These are phyloP conservation scores for Priceomyces carsonii DNA, from an alignment of 805 yeast genomes.

Conservation along the genomic window DNA sequence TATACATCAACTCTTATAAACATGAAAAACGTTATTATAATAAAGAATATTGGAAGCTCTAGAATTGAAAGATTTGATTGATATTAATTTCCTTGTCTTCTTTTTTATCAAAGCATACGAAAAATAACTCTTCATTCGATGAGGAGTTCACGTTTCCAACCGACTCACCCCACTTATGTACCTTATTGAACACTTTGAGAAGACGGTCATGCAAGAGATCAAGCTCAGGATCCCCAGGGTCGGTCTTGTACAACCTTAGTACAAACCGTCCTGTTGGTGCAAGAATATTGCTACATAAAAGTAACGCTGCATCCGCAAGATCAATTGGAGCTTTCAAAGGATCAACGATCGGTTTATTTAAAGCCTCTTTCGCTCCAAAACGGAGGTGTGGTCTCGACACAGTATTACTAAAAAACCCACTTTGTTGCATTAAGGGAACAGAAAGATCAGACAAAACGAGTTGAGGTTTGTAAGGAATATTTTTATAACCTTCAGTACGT, in stretches of 20 bases:
- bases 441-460: conserved; percentile 37
- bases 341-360: conserved; percentile 25
- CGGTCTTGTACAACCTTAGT: conserved; percentile 26
- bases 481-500: too few relatives aligned
- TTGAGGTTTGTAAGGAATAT: conserved; percentile 35
- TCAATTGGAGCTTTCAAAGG: conserved; percentile 34
- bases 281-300: conserved; percentile 29
- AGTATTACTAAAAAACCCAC: conserved; percentile 40
- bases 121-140: conserved; percentile 21
- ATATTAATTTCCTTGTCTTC: conserved; percentile 13
- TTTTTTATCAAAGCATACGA: conserved; percentile 28
- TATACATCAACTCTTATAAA: neutral
- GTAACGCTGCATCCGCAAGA: conserved; percentile 40
- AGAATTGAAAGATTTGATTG: conserved; percentile 2
- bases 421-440: conserved; percentile 32
- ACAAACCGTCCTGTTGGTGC: conserved; percentile 32
- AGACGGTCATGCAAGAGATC: conserved; percentile 23
- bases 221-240: conserved; percentile 30
- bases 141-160: conserved; percentile 6
- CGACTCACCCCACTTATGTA: conserved; percentile 18
- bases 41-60: neutral
- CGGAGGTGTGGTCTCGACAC: conserved; percentile 35
- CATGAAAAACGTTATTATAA: neutral
- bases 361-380: conserved; percentile 21
- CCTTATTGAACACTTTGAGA: conserved; percentile 25